phyloP scores from a whole-genome alignment of 306 rosid species.

The Nissolia schottii region DNA sequence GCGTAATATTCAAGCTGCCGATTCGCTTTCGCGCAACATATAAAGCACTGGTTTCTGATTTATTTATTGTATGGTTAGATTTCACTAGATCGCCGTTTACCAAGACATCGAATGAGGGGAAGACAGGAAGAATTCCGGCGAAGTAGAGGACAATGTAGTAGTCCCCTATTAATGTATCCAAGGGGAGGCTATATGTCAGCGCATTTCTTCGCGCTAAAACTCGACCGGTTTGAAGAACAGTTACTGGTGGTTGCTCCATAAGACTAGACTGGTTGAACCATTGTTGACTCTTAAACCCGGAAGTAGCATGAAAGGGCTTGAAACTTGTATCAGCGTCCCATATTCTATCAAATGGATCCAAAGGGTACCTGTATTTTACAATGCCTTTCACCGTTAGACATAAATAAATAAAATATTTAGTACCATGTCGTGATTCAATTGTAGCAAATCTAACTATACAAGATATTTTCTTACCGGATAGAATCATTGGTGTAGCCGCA shows the following conservation, averaged over 20 bases:
- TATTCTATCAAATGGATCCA: constrained; percentile 72
- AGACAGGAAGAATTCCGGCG: constrained; percentile 80
- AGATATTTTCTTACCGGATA: constrained; percentile 55
- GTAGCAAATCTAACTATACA: no score
- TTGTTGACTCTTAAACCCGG: constrained; percentile 50
- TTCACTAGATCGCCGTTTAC: constrained; percentile 58
- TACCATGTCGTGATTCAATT: no score
- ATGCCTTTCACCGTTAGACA: background rate
- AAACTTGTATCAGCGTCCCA: constrained; percentile 72
- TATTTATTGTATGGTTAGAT: constrained; percentile 59
- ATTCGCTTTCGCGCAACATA: constrained; percentile 44
- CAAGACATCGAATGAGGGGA: constrained; percentile 62
- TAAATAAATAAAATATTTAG: no score
- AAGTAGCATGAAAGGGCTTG: constrained; percentile 61
- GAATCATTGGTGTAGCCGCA: constrained; percentile 69
- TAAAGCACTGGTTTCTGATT: constrained; percentile 57
- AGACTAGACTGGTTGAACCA: constrained; percentile 39
- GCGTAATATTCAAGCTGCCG: constrained; percentile 58
- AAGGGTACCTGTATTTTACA: constrained; percentile 63
- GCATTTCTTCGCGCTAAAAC: constrained; percentile 56
- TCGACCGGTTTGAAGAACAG: constrained; percentile 70
- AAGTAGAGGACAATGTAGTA: constrained; percentile 82
- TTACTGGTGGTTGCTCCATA: constrained; percentile 54
- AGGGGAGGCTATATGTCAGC: constrained; percentile 61
- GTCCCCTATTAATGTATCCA: constrained; percentile 55